Base-by-base conservation (phyloP, 352 stramenopile genomes). In the Phytophthora ohioensis region DNA sequence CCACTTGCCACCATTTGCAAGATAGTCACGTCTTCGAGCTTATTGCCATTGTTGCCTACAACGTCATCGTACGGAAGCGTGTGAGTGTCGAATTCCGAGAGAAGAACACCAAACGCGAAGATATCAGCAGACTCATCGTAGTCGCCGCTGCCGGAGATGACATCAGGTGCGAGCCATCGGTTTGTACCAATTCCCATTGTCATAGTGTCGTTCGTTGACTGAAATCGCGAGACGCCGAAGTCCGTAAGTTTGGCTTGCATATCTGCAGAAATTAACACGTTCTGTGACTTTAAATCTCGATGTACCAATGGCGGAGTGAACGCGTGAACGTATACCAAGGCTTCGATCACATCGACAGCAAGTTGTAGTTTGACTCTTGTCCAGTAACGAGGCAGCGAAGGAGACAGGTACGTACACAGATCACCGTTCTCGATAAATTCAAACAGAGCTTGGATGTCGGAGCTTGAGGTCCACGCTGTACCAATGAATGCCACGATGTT, bases 71-170 rank as follows among this genome's bases (percentile, higher is more conserved):
- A 90, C 36, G 83, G 83, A 34, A 87, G 57, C 27, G 59, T 46
- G 34, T 71, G 82, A 3, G 83, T 90, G 43, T 91, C 83, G 12
- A 91, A 73, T 67, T 90, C 83, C 1, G 81, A 81, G 15, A 91
- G 70, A 41, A 91, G 70, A 12, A 91, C 79, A 9, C 83, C 81
- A 38, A 86, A 72, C 11, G 76, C 75, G 65, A 88, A 91, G 5
- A 91, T 76, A 61, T 90, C 81, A 0, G 81, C 69, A 0, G 76
- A 57, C 11, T 76, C 66, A 6, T 73, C 62, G 68, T 79, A 81
- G 53, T 95, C 84, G 13, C 56, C 76, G 36, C 66, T 72, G 8
- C 90, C 83, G 1, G 67, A 49, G 39, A 98, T 69, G 35, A 90
- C 51, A 61, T 93, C 86, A 3, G 85, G 84, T 8, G 86, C 82